Evolutionary conservation across 2,329 filamentous ascomycete species (phyloP), one percentile per base, ranked within the genome.

Genomic region (Arthrocladium fulminans): DNA sequence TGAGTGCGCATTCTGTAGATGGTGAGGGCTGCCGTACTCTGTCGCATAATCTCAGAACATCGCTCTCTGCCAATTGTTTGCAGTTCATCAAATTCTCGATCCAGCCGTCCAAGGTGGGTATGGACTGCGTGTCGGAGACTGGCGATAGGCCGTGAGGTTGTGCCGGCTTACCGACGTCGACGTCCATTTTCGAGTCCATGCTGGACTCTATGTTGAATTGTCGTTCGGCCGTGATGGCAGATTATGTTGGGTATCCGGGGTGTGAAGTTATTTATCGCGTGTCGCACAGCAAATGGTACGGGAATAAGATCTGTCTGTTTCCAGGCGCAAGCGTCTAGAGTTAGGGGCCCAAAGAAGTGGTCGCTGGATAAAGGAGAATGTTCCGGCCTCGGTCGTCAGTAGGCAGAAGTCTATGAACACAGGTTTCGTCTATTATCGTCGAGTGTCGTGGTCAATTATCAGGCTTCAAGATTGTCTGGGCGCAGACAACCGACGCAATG

Each of bases 161-260:
- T 57, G 88, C 86, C 63, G 85, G 82, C 71, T 89, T 86, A 64
- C 84, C 86, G 61, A 94, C 88, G 67, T 98, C 92, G 75, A 74
- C 71, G 62, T 96, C 90, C 92, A 98, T 98, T 71, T 94, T 95
- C 65, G 88, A 94, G 71, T 98, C 90, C 88, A 96, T 95, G 35
- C 40, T 58, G 13, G 47, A 61, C 45, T 42, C 45, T 40, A 39
- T 38, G n/a, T 24, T 47, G 22, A 47, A 38, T 15, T 47, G 34
- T 47, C 20, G 24, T 38, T 47, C 30, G 17, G 44, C 35, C 20
- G 35, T 44, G 17, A 6, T 44, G 24, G 41, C 41, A 27, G 25
- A 15, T 5, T 30, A 30, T 44, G n/a, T n/a, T 8, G 34, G 41
- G 23, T 20, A 12, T n/a, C 22, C n/a, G 12, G 22, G 10, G 20